Base-by-base conservation (phyloP, 352 stramenopile species). In the Phytophthora pseudosyringae region DNA sequence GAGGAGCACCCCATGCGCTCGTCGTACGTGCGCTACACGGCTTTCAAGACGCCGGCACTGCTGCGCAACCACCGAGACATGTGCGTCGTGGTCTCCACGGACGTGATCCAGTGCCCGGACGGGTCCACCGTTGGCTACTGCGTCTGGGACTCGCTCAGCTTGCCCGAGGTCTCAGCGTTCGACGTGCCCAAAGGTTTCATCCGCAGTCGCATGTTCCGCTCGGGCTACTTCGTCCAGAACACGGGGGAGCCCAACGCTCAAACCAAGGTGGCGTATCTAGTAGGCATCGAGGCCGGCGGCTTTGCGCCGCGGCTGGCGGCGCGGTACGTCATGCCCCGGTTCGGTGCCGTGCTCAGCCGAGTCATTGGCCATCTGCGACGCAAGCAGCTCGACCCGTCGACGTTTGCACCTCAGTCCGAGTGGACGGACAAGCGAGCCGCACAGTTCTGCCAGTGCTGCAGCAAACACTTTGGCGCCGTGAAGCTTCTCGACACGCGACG, bases 81-180 rank as follows among this genome's bases (percentile, higher is more conserved):
- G 68, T 78, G 70, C 28, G 74, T 82, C 0, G 64, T 77, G 3
- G 74, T 82, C 8, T 55, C 71, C 7, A 82, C 74, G 12, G 68
- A 82, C 49, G 60, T 82, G 4, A 71, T 78, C 28, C 32, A 69
- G 26, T 69, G 58, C 8, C 60, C 74, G 8, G 64, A 80, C 12
- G 71, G 74, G 3, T 79, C 74, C 0, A 80, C 68, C 1, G 38
- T 80, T 38, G 74, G 71, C 28, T 82, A 82, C 47, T 82, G 74
- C 38, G 71, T 82, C 16, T 82, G 71, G 71, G 74, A 80, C 47
- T 80, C 74, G 38, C 71, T 82, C 28, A 68, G 72, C 38, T 46
- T 78, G n/a, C 65, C 71, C 4, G 61, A 78, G 10, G 47, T 75
- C 33, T 72, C 68, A 0, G 56, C 59, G 33, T 75, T 75, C 50